Percentiles rank a stretch among this genome's conserved stretches.
phyloP scores from a whole-genome alignment of 352 stramenopile genomes.

The Globisporangium polare region DNA sequence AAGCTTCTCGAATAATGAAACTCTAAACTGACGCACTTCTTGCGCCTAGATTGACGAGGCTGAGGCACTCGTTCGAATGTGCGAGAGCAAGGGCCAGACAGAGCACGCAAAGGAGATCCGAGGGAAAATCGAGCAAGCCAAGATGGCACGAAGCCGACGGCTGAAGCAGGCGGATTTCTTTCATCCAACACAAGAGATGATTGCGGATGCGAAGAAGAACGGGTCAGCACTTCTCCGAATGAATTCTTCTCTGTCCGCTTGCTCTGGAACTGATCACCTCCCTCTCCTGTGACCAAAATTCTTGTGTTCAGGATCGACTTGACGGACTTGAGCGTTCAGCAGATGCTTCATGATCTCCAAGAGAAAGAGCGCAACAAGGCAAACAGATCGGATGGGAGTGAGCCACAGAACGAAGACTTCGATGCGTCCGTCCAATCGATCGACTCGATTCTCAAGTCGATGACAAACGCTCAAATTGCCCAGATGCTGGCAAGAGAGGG shows the following conservation, averaged over 20 bases:
- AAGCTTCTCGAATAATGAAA: neutral
- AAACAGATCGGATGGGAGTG: slow-evolving; percentile 11
- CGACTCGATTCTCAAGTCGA: slow-evolving; percentile 69
- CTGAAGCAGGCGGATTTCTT: slow-evolving; percentile 77
- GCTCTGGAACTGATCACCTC: neutral
- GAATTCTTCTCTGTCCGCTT: neutral
- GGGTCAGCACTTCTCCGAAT: slow-evolving; percentile 28
- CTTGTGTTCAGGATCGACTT: slow-evolving; percentile 59
- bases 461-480: slow-evolving; percentile 69
- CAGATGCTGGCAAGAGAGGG: slow-evolving; percentile 57
- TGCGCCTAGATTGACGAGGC: slow-evolving; percentile 51
- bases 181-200: slow-evolving; percentile 71
- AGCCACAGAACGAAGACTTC: slow-evolving; percentile 6
- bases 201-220: slow-evolving; percentile 69
- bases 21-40: neutral
- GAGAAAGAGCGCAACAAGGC: slow-evolving; percentile 51
- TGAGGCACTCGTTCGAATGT: slow-evolving; percentile 58
- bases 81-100: slow-evolving; percentile 57
- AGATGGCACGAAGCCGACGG: slow-evolving; percentile 34
- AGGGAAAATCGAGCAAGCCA: slow-evolving; percentile 52
- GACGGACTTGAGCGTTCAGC: slow-evolving; percentile 62
- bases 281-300: neutral
- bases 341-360: slow-evolving; percentile 81
- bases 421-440: slow-evolving; percentile 38
- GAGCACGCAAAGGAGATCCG: slow-evolving; percentile 63